phyloP scores from a whole-genome alignment of 2,329 filamentous ascomycete genomes.

The Massarina eburnea region DNA sequence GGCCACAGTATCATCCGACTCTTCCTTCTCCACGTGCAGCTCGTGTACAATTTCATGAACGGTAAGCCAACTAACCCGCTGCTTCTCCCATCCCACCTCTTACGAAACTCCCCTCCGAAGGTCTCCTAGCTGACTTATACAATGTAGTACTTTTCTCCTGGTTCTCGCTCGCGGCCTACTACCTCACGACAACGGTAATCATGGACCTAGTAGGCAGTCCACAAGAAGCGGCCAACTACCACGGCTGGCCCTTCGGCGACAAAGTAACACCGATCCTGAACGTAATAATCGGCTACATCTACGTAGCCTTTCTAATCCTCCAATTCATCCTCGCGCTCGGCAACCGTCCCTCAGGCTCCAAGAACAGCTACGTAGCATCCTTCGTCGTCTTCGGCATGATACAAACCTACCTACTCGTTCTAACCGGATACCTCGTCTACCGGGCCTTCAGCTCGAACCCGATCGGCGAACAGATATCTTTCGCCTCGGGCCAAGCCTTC shows the following conservation, averaged over 20 bases:
- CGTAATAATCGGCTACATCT: constrained; percentile 84
- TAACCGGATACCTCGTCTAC: constrained; percentile 85
- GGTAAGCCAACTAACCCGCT: too few species aligned
- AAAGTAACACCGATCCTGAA: constrained; percentile 66
- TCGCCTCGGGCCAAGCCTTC: constrained; percentile 66
- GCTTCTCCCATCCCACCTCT: too few species aligned
- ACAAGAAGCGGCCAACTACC: too few species aligned
- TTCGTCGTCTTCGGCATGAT: constrained; percentile 85
- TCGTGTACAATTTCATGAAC: constrained; percentile 90
- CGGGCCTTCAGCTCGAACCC: constrained; percentile 68
- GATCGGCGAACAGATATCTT: constrained; percentile 62
- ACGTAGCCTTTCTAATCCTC: constrained; percentile 84
- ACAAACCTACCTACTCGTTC: constrained; percentile 84
- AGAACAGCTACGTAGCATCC: constrained; percentile 86
- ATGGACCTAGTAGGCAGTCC: constrained; percentile 83
- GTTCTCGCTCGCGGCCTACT: constrained; percentile 81
- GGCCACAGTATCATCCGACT: constrained; percentile 97
- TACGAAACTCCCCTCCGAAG: too few species aligned
- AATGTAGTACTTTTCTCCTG: constrained; percentile 75
- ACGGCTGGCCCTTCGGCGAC: too few species aligned
- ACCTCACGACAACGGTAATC: constrained; percentile 93
- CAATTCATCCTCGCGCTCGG: constrained; percentile 97
- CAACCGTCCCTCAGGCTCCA: constrained; percentile 93
- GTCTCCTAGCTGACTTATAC: too few species aligned
- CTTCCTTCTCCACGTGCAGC: constrained; percentile 97